Base-by-base conservation (phyloP, 2,329 filamentous ascomycete species). In the Hymenoscyphus albidus region DNA sequence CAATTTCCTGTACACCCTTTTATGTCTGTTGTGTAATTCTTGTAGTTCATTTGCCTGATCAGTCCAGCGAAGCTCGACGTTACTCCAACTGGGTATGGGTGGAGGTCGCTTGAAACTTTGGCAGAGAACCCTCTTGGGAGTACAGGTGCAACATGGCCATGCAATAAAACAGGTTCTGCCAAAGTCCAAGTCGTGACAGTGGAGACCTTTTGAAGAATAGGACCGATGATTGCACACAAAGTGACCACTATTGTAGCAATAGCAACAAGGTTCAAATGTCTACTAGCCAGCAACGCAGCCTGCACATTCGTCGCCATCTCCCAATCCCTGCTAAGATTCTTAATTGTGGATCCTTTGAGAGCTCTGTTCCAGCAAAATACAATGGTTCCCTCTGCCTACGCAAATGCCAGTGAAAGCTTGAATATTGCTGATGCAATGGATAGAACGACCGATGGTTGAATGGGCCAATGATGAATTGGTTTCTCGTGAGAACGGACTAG, bases 201-300 rank as follows among this genome's bases (percentile, higher is more conserved):
- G 40, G 68, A 69, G 4, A 66, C 65, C 58, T 64, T 62, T 61
- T 69, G 66, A 9, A 69, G 64, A 39, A 69, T 56, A 18, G 68
- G 68, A 14, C 67, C 66, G 5, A 66, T 65, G 35, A 69, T 63
- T 18, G 65, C 62, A 14, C 62, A 51, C 6, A 69, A 13, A 6
- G 66, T 64, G 5, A 62, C 63, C 5, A 61, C 51, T 22, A 69
- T 58, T 22, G 62, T 56, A 16, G 62, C 66, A 48, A 67, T 31
- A 4, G 64, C 63, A 14, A 64, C 59, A 5, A 66, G 57, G 39
- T 65, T 69, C 42, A 69, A 64, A 3, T 59, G 14, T 39, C 62
- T 61, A 35, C 65, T 65, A 42, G 67, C 61, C 27, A 64, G 22
- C 3, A 69, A n/a, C n/a, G 67, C 67, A 31, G 42, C 48, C 44